Evolutionary conservation across 192 early-diverging fungal genomes (phyloP), one percentile per base, ranked within the genome.

Genomic region (Haplosporangium gracile): DNA sequence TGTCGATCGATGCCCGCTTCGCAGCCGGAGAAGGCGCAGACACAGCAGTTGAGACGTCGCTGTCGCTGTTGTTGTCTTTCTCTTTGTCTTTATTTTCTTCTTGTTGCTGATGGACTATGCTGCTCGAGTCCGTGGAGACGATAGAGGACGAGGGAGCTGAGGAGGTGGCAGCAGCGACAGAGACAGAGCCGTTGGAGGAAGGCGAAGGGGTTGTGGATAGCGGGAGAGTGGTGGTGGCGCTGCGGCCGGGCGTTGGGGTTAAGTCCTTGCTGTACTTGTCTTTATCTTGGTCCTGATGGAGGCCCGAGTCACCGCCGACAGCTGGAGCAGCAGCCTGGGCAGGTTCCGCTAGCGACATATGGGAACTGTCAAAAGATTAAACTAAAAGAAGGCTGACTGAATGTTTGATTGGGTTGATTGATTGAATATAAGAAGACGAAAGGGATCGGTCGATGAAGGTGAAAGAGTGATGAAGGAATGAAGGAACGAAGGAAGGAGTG

Each of bases 281-380:
- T 26, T 34, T 57, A 2, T 80, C 72, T 16, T 68, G 72, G 57
- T 36, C n/a, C 74, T 26, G 74, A 53, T 82, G 68, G 6, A 76
- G 10, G 38, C 36, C 22, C 29, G 74, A 39, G 65, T 65, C 72
- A n/a, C 57, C 78, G 70, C 60, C 32, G 40, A 73, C 77, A 36
- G 77, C 45, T 51, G 77, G 47, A 34, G 43, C 43, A 75, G 78
- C 20, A 13, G 71, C 24, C 63, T 77, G 78, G 49, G 83, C 83
- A 60, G 83, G 70, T 76, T 80, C 83, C 73, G 78, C 83, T 68
- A 83, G 76, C 24, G 82, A 83, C 82, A 83, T 83, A 76, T 47
- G 68, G n/a, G 81, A 76, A 60, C 68, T 53, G 72, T 60, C 11
- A 9, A 60, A 39, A 15, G 7, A 10, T 34, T 32, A 36, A 47